These are phyloP conservation scores for Acanthamoeba comandoni DNA, from an alignment of 208 protist genomes.

Conservation along the genomic window DNA sequence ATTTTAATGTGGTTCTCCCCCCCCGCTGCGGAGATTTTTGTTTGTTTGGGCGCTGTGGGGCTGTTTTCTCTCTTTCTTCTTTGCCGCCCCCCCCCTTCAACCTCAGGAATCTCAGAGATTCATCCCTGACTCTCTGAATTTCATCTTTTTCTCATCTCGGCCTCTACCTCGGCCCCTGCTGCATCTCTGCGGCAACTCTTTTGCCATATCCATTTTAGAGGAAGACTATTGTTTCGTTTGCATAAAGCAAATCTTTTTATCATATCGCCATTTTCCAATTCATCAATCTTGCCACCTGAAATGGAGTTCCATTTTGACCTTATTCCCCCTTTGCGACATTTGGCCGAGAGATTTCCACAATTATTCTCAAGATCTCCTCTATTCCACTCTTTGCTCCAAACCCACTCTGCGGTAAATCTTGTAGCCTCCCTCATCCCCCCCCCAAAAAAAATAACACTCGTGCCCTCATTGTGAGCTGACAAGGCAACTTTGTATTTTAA, in stretches of 20 bases:
- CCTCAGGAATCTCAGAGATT: no score
- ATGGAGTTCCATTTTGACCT: slow-evolving; percentile 70
- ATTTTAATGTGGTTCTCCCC: no score
- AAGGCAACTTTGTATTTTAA: neutral
- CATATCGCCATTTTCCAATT: neutral
- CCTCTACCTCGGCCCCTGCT: no score
- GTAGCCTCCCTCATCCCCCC: neutral
- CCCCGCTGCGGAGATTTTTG: no score
- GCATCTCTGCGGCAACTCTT: no score
- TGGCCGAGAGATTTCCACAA: slow-evolving; percentile 1
- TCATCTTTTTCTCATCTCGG: no score
- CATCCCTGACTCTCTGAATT: no score
- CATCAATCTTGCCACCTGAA: neutral
- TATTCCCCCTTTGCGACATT: slow-evolving; percentile 15
- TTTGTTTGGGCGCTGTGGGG: no score
- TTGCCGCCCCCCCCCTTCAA: no score
- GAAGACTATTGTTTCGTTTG: neutral
- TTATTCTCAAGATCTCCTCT: neutral
- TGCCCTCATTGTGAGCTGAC: neutral
- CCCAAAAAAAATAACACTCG: neutral
- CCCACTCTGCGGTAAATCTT: neutral
- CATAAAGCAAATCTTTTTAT: neutral
- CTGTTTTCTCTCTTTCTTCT: no score
- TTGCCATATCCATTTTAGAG: no score
- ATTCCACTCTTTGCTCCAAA: slow-evolving; percentile 3